Evolutionary conservation across 2,329 filamentous ascomycete species (phyloP).

Genomic region (Penicillium polonicum): DNA sequence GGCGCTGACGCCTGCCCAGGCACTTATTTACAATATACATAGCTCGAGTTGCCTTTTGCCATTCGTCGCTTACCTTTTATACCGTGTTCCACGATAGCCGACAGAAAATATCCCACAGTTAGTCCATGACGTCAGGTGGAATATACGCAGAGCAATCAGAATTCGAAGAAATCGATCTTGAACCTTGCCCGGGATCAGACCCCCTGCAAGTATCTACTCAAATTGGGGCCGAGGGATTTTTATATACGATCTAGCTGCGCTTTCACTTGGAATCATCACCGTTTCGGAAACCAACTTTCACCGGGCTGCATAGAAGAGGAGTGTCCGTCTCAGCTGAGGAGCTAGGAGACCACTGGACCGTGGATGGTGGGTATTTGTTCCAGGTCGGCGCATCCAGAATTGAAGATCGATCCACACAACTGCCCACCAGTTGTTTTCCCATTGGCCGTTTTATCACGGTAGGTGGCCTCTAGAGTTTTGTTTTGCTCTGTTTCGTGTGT

Average conservation of each 20-base stretch:
- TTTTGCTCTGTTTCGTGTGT: background rate
- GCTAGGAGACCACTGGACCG: constrained; percentile 5
- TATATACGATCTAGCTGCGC: background rate
- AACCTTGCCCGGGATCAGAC: constrained; percentile 20
- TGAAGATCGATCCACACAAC: constrained; percentile 17
- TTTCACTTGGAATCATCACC: background rate
- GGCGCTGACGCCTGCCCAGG: constrained; percentile 16
- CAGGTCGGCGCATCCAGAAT: constrained; percentile 18
- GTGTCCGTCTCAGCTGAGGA: background rate
- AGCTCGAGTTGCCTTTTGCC: background rate
- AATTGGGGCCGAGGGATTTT: background rate
- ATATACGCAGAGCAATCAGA: constrained; percentile 10
- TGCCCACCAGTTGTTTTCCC: constrained; percentile 7
- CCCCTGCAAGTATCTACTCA: constrained; percentile 2
- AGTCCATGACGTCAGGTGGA: constrained; percentile 23
- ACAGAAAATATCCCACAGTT: constrained; percentile 2
- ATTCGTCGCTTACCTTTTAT: background rate
- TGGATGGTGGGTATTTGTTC: constrained; percentile 15
- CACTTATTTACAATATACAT: background rate
- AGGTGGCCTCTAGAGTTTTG: constrained; percentile 3
- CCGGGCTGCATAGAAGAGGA: constrained; percentile 9
- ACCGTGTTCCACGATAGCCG: constrained; percentile 17
- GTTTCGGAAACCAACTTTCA: background rate
- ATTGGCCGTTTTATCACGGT: constrained; percentile 13
- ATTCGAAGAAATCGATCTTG: constrained; percentile 8